Conservation (phyloP, 768 basidiomycete species). For the Lentinula edodes region DNA sequence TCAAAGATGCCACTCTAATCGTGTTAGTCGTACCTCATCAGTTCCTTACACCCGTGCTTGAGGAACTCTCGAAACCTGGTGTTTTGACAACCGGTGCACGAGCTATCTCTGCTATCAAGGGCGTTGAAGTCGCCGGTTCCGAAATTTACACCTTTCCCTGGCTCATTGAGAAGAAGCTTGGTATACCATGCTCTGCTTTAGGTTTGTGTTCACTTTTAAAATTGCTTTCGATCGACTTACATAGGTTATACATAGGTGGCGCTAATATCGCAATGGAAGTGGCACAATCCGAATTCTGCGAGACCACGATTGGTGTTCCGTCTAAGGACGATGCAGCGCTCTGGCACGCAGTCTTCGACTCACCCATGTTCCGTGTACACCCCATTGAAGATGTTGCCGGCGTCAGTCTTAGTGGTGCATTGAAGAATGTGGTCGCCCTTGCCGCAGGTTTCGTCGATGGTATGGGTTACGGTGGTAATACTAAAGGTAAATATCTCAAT, state of each 20-base stretch:
- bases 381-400: conserved; percentile 12
- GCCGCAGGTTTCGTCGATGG: conserved; percentile 12
- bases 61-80: conserved; percentile 8
- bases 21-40: conserved; percentile 10
- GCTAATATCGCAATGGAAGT: conserved; percentile 12
- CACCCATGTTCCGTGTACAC: conserved; percentile 10
- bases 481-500: not conserved
- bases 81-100: conserved; percentile 3
- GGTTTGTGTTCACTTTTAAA: not conserved
- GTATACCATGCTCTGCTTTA: conserved; percentile 10
- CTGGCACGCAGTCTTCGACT: conserved; percentile 13
- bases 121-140: conserved; percentile 8
- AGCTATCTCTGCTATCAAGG: conserved; percentile 12
- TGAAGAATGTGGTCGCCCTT: conserved; percentile 11
- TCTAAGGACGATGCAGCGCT: conserved; percentile 10
- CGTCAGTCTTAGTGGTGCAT: conserved; percentile 11
- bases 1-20: conserved; percentile 9
- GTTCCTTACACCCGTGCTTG: conserved; percentile 9
- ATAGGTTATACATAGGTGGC: not conserved
- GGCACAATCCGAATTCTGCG: conserved; percentile 10
- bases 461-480: conserved; percentile 10
- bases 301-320: conserved; percentile 11
- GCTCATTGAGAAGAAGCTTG: conserved; percentile 10
- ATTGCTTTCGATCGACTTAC: not conserved
- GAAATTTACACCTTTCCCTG: conserved; percentile 10